A percentile compares a stretch with the other conserved stretches of the same genome.
Conservation (phyloP, 1,139 yeast species). For the Diutina mesorugosa region DNA sequence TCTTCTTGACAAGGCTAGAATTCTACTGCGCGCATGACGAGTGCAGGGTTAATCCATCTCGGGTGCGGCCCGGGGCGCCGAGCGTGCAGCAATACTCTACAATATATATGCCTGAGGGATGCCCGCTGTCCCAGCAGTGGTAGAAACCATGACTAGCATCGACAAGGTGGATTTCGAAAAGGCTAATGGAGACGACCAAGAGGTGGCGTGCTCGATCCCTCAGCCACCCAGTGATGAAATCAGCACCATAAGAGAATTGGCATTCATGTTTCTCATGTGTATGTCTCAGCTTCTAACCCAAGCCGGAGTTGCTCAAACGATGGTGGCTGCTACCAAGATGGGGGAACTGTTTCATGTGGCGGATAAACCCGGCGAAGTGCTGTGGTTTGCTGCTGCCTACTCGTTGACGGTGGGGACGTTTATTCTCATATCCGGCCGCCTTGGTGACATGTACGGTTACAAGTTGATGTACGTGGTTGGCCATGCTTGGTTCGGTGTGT, state of each 20-base stretch:
- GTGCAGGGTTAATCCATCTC: background rate
- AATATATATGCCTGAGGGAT: background rate
- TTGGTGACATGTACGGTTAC: constrained; percentile 56
- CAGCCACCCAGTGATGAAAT: background rate
- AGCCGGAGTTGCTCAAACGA: constrained; percentile 33
- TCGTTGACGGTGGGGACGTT: constrained; percentile 52
- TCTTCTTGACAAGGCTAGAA: background rate
- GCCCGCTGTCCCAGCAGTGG: background rate
- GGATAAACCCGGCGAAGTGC: constrained; percentile 26
- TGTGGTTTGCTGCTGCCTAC: constrained; percentile 51
- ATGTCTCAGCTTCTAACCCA: constrained; percentile 38
- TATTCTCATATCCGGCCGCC: constrained; percentile 44
- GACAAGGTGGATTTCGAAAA: background rate
- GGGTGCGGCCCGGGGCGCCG: background rate
- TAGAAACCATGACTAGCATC: background rate
- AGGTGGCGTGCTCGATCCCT: background rate
- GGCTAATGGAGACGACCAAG: background rate
- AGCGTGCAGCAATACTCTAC: background rate
- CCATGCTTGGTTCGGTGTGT: constrained; percentile 31
- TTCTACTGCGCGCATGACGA: background rate
- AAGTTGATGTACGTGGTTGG: constrained; percentile 35
- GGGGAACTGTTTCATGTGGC: constrained; percentile 23
- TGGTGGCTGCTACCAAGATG: constrained; percentile 23
- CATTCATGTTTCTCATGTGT: constrained; percentile 17
- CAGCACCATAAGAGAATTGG: constrained; percentile 7